Base-by-base conservation (phyloP, 108 stramenopile species). In the Fragilaria radians region DNA sequence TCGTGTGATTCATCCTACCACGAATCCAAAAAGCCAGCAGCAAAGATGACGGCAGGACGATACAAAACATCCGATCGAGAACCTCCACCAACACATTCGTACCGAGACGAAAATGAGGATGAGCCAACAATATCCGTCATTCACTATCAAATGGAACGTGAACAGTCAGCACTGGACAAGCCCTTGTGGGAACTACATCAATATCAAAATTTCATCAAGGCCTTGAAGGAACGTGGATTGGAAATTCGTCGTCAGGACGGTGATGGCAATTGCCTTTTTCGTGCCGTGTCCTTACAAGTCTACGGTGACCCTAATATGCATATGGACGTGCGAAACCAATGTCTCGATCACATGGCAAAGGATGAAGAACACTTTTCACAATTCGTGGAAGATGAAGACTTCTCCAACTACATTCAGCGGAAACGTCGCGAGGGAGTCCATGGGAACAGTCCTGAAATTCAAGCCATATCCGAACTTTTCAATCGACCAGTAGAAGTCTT, bases 261-360 rank as follows among this genome's bases (percentile, higher is more conserved):
- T 18, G 98, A 99, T 68, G 98, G 98, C 0, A 99, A 99, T 61
- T 97, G 98, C 64, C 64, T 99, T 48, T 99, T 99, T 66, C 87
- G 98, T 2, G 83, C 96, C 34, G 83, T 97, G 5, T 70, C 87
- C 32, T 75, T 97, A 48, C 98, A 99, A 76, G 86, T 99, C 0
- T 99, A 99, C 70, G 96, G 98, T 11, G 89, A 88, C 54, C 73
- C 86, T 14, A 63, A 61, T 3, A 88, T 83, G 81, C 96, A 99
- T 65, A 50, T 24, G 14, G 62, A 86, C 42, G 87, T 96, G 19
- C 91, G 98, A 2, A 62, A 69, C 28, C 71, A 68, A n/a, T 91
- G 90, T 63, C 65, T 94, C 60, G 94, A 95, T 65, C 95, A 87
- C 70, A 97, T 98, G 96, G 90, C 68, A 52, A 46, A 55, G 28